Base-by-base conservation (phyloP, 164 flowering plant species). In the Tinospora cordifolia region DNA sequence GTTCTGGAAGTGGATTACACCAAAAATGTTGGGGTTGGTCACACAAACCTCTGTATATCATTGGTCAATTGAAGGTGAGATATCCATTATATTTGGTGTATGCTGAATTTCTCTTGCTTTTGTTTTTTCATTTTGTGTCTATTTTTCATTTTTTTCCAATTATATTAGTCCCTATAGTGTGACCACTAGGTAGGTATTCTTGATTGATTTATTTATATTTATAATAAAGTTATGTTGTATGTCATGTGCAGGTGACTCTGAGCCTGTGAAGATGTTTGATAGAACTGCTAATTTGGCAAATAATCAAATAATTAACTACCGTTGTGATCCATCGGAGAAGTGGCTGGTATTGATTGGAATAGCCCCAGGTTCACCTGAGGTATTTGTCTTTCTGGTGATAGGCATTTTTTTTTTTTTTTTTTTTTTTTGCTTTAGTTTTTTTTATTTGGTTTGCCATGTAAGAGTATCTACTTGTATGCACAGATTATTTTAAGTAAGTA, bases 291-390 rank as follows among this genome's bases (percentile, higher is more conserved):
- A 95, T 82, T 71, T 95, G 81, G 79, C 79, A 8, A 95, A 79
- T 80, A 95, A 91, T 77, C 99, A 95, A 78, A 91, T 95, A 58
- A 95, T 95, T 40, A 92, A 95, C 76, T 95, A 95, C 72, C 84
- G 86, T 26, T 89, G 96, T 74, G 97, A 92, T 77, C 96, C 97
- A 47, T 70, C 90, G 47, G 99, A 92, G 68, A 95, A 92, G 83
- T 95, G 99, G 99, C 79, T 95, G 82, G 98, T 95, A 59, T 81
- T 95, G 84, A 90, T 95, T 68, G 99, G 99, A 68, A 95, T 95
- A 60, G 98, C 98, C 74, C 97, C 99, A 70, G 99, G 98, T 51
- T 81, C 97, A 19, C 83, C 91, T 41, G 99, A 95, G 97, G 99
- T 91, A 82, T 30, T 30, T 30, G 36, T 30, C 36, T 30, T 30